Conservation (phyloP, 2,329 filamentous ascomycete species). For the Truncatella angustata region DNA sequence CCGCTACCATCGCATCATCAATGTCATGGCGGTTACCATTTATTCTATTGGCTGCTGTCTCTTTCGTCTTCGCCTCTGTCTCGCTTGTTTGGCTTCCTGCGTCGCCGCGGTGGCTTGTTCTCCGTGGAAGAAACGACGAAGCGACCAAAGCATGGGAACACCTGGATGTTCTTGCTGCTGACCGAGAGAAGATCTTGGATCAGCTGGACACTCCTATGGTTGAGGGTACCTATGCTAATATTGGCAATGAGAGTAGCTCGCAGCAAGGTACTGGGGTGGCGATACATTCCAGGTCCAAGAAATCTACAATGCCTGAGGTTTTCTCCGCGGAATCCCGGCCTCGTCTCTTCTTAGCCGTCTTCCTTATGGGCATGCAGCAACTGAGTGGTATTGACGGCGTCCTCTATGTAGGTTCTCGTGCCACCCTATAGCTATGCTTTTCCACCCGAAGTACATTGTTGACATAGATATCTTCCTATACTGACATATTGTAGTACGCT, state of each 20-base stretch:
- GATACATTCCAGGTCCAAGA: not conserved
- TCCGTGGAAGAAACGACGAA: conserved; percentile 4
- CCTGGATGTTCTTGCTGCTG: conserved; percentile 8
- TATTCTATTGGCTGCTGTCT: conserved; percentile 7
- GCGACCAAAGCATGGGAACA: conserved; percentile 7
- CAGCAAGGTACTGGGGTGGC: not conserved
- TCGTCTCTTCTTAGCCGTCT: conserved; percentile 9
- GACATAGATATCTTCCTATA: not conserved
- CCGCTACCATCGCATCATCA: conserved; percentile 4
- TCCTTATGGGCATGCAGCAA: conserved; percentile 15
- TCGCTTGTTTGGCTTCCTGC: conserved; percentile 8
- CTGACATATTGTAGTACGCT: conserved; percentile 9
- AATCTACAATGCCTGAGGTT: not conserved
- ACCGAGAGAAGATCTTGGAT: conserved; percentile 13
- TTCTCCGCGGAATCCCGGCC: conserved; percentile 7
- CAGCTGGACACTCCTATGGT: not conserved
- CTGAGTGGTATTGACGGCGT: conserved; percentile 16
- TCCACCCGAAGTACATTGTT: not conserved
- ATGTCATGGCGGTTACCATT: conserved; percentile 14
- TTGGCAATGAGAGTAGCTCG: not conserved
- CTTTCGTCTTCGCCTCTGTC: not conserved
- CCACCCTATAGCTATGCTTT: not conserved
- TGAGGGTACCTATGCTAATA: not conserved
- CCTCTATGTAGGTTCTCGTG: too few relatives aligned
- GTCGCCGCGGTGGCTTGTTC: conserved; percentile 13